A percentile compares a stretch with the other conserved stretches of the same genome.
Evolutionary conservation across 2,329 filamentous ascomycete genomes (phyloP).

Genomic region (Microsporum audouinii): DNA sequence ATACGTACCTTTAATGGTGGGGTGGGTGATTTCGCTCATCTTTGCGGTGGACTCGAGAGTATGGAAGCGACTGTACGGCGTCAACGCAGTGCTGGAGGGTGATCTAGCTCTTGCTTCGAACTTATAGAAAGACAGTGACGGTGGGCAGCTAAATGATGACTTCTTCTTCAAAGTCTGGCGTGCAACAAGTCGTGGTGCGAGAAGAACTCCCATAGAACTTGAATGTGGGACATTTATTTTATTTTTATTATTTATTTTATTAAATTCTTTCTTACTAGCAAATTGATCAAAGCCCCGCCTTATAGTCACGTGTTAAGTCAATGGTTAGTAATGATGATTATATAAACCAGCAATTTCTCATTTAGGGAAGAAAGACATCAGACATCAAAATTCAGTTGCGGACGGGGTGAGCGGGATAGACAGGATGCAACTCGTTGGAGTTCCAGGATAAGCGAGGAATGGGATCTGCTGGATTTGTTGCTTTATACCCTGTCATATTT

Average conservation of each 20-base stretch:
- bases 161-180: background rate
- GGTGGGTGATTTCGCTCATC: constrained; percentile 62
- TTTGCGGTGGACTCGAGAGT: constrained; percentile 21
- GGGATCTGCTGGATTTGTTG: background rate
- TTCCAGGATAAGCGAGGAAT: background rate
- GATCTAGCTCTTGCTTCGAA: background rate
- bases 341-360: background rate
- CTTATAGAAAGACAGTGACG: background rate
- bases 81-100: background rate
- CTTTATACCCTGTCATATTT: background rate
- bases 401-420: background rate
- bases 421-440: background rate
- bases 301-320: background rate
- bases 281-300: background rate
- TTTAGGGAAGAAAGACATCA: background rate
- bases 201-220: background rate
- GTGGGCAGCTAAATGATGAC: background rate
- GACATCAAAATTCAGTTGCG: background rate
- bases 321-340: background rate
- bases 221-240: background rate
- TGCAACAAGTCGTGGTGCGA: background rate
- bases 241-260: background rate
- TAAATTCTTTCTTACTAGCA: background rate
- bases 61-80: background rate
- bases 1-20: constrained; percentile 58